Base-by-base conservation (phyloP, 169 alveolate species). In the Babesia bigemina region DNA sequence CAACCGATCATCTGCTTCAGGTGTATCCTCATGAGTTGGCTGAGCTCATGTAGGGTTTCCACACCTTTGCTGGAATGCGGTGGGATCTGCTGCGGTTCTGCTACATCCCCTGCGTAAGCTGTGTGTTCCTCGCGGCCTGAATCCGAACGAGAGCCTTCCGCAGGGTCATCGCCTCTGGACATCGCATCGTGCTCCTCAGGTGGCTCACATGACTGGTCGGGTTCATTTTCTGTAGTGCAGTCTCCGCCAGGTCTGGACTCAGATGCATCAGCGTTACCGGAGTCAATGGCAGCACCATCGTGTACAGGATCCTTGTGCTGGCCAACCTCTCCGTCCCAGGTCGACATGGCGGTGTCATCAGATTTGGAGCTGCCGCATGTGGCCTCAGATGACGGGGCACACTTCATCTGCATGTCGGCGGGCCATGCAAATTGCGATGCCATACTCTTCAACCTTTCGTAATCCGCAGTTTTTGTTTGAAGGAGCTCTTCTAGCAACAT, bases 401-500 rank as follows among this genome's bases (percentile, higher is more conserved):
- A 69, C n/a, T 14, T 24, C 22, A 12, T 11, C 14, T 4, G 17
- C 28, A 44, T 17, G 29, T 2, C 44, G 13, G 13, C 19, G 22
- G 22, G 65, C 17, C n/a, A 36, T 28, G 16, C 4, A 21, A n/a
- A 57, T 16, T 19, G 55, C 50, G 24, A 49, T 49, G 28, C 57
- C 39, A 56, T 56, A 45, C 7, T 4, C 50, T 45, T 2, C 45
- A 79, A 71, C 50, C 71, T 45, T 13, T 50, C 67, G 44, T 65
- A 21, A 19, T 57, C 70, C 50, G 48, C 28, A 0, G 53, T 48
- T 61, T 70, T 69, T 2, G 55, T 21, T 33, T 62, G 81, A 39
- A 79, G 24, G 11, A 79, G 65, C 36, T 79, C 87, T 53, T 79
- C 87, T 63, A 79, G 36, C 24, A 79, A 52, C 47, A 52, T 17